phyloP scores from a whole-genome alignment of 805 yeast species.

The Wickerhamiella alocasiicola region DNA sequence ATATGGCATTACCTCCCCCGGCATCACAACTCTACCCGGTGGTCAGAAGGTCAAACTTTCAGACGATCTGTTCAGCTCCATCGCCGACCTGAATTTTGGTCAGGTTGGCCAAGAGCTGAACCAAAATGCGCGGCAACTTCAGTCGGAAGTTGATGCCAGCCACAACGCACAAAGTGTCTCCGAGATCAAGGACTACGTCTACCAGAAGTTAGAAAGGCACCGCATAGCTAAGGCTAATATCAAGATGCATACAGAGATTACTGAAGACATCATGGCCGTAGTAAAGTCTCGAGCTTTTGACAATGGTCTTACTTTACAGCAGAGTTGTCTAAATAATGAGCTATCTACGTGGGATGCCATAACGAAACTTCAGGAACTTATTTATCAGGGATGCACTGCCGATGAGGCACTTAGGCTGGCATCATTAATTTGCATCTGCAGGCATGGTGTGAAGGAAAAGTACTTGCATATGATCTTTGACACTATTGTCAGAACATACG shows the following conservation, averaged over 20 bases:
- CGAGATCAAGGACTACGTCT: conserved; percentile 59
- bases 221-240: conserved; percentile 58
- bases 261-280: conserved; percentile 46
- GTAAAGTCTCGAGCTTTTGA: conserved; percentile 30
- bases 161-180: conserved; percentile 45
- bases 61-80: conserved; percentile 23
- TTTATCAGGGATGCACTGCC: conserved; percentile 34
- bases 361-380: conserved; percentile 37
- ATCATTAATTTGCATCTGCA: conserved; percentile 46
- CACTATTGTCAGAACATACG: conserved; percentile 52
- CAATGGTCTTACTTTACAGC: conserved; percentile 29
- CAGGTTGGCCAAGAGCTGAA: conserved; percentile 65
- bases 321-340: conserved; percentile 50
- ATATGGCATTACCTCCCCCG: conserved; percentile 33
- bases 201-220: conserved; percentile 46
- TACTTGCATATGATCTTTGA: conserved; percentile 32
- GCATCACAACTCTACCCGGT: conserved; percentile 22
- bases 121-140: conserved; percentile 54
- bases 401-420: conserved; percentile 40
- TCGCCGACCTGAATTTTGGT: conserved; percentile 64
- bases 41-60: conserved; percentile 11
- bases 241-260: conserved; percentile 60
- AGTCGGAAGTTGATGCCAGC: conserved; percentile 49
- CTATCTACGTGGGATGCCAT: conserved; percentile 31
- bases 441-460: conserved; percentile 60